Conservation (phyloP, 805 yeast species). For the Hanseniaspora mollemarum region DNA sequence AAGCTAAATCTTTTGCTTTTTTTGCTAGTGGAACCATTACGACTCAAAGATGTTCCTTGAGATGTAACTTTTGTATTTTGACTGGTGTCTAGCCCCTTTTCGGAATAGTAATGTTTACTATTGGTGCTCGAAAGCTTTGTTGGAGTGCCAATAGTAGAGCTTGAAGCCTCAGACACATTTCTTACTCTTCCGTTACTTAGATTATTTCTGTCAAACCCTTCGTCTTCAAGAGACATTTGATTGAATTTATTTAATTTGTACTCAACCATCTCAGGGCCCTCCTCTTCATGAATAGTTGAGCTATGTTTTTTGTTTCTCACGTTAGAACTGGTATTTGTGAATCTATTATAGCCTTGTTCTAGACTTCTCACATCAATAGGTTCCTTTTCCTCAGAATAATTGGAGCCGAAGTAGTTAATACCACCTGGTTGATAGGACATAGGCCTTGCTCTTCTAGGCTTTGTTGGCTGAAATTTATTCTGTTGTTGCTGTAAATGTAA, state of each 20-base stretch:
- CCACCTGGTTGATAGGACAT: constrained; percentile 62
- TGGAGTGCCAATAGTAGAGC: constrained; percentile 13
- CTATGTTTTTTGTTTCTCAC: constrained; percentile 6
- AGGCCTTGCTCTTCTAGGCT: constrained; percentile 61
- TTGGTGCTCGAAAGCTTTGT: constrained; percentile 17
- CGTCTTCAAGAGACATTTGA: constrained; percentile 4
- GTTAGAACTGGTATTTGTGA: not conserved
- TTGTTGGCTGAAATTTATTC: constrained; percentile 28
- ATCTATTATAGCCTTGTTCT: not conserved
- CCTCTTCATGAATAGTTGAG: constrained; percentile 15
- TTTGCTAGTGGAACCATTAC: constrained; percentile 11
- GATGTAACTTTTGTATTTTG: not conserved
- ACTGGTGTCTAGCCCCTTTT: not conserved
- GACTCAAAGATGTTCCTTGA: not conserved
- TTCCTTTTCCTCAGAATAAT: not conserved
- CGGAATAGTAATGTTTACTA: constrained; percentile 8
- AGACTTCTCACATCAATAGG: not conserved
- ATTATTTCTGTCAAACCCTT: not conserved
- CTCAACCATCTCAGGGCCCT: not conserved
- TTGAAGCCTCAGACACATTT: constrained; percentile 13
- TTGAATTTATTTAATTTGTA: constrained; percentile 6
- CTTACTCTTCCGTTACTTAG: not conserved
- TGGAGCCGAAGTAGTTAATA: not conserved
- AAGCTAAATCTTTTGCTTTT: constrained; percentile 35
- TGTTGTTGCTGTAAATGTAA: constrained; percentile 1